A percentile compares a stretch with the other conserved stretches of the same genome.
phyloP scores from a whole-genome alignment of 305 asterid genomes.

The Fraxinus sp. region DNA sequence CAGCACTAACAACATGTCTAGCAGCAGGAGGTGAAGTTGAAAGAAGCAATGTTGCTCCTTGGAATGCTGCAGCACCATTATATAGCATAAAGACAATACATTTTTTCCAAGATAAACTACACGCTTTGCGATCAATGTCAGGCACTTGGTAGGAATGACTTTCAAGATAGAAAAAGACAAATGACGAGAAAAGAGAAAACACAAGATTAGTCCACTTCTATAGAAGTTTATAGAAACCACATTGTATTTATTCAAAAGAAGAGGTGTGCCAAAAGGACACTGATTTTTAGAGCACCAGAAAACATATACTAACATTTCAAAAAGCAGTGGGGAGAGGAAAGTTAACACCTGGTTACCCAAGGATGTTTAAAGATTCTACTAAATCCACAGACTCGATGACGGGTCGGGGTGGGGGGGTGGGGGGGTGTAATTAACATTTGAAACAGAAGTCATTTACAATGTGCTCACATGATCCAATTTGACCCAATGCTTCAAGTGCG shows the following conservation, averaged over 20 bases:
- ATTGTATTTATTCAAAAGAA: slow-evolving; percentile 12
- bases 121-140: slow-evolving; percentile 11
- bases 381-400: slow-evolving; percentile 9
- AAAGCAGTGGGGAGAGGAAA: background rate
- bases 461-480: slow-evolving; percentile 80
- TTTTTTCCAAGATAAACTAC: slow-evolving; percentile 19
- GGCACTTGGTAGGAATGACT: slow-evolving; percentile 11
- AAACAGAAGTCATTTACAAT: slow-evolving; percentile 20
- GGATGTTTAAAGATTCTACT: slow-evolving; percentile 11
- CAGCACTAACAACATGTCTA: slow-evolving; percentile 72
- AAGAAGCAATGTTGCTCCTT: slow-evolving; percentile 68
- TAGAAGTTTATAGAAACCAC: background rate
- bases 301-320: slow-evolving; percentile 13
- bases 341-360: slow-evolving; percentile 15
- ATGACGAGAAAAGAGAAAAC: slow-evolving; percentile 25
- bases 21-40: slow-evolving; percentile 63
- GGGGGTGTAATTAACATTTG: background rate
- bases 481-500: slow-evolving; percentile 92
- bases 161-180: slow-evolving; percentile 13
- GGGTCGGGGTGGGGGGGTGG: background rate
- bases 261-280: background rate
- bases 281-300: slow-evolving; percentile 2
- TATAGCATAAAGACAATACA: slow-evolving; percentile 18
- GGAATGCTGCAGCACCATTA: slow-evolving; percentile 54
- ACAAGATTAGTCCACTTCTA: slow-evolving; percentile 3